Evolutionary conservation across 2,329 filamentous ascomycete genomes (phyloP).

Genomic region (Paecilomyces dactylethromorphus): DNA sequence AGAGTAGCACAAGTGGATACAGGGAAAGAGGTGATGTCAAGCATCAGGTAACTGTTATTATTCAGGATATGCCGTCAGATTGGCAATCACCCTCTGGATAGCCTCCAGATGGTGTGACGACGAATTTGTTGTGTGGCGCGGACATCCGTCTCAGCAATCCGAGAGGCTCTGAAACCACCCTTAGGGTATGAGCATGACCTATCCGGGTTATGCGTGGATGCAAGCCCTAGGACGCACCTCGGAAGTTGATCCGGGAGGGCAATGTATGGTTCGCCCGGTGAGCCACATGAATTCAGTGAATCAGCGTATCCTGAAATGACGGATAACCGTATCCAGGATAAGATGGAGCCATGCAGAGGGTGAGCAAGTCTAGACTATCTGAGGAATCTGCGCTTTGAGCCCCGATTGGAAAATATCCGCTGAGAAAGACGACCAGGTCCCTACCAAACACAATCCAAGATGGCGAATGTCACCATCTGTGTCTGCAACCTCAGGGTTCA

Average conservation of each 20-base stretch:
- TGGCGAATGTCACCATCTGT: neutral
- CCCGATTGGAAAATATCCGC: neutral
- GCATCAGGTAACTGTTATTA: neutral
- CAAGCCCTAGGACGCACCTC: neutral
- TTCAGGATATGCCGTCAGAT: too few relatives aligned
- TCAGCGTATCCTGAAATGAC: neutral
- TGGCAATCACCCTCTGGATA: too few relatives aligned
- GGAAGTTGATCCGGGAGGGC: neutral
- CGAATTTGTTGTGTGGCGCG: neutral
- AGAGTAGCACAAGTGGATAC: neutral
- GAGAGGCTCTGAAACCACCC: neutral
- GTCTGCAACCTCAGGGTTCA: neutral
- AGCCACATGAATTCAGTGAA: neutral
- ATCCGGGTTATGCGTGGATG: neutral
- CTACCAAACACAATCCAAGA: neutral
- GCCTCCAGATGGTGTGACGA: too few relatives aligned
- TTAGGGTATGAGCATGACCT: neutral
- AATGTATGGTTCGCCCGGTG: neutral
- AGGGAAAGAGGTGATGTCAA: neutral
- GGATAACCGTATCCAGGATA: neutral
- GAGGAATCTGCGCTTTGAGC: neutral
- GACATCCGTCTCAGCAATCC: neutral
- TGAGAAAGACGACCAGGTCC: neutral
- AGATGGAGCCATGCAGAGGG: neutral
- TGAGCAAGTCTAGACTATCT: neutral